A percentile compares a stretch with the other conserved stretches of the same genome.
Evolutionary conservation across 2,329 filamentous ascomycete genomes (phyloP).

Genomic region (Claviceps fusiformis): DNA sequence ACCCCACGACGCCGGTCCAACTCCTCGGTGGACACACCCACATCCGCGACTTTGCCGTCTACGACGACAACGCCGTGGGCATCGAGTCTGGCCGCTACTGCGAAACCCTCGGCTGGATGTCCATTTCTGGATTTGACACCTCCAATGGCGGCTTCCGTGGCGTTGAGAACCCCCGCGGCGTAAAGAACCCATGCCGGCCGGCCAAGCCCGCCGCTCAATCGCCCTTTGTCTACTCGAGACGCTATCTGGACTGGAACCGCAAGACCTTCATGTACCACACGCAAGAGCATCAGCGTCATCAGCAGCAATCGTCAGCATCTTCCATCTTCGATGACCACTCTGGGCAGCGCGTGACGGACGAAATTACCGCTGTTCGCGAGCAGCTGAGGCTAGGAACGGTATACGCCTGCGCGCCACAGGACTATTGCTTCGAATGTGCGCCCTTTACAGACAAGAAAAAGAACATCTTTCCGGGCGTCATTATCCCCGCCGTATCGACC

Average conservation of each 20-base stretch:
- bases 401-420: conserved; percentile 46
- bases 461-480: conserved; percentile 39
- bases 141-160: conserved; percentile 28
- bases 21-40: conserved; percentile 53
- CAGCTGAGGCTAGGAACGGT: conserved; percentile 40
- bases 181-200: conserved; percentile 25
- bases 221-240: conserved; percentile 36
- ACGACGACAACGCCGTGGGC: conserved; percentile 46
- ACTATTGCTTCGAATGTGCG: conserved; percentile 43
- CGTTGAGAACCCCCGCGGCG: conserved; percentile 21
- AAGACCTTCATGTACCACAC: conserved; percentile 52
- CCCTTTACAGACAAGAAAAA: conserved; percentile 37
- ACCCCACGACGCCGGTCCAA: conserved; percentile 46
- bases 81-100: conserved; percentile 53
- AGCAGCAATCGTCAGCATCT: conserved; percentile 10
- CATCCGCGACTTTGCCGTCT: conserved; percentile 50
- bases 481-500: conserved; percentile 35
- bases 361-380: conserved; percentile 36
- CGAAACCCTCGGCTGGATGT: conserved; percentile 54
- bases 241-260: conserved; percentile 57
- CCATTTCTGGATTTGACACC: conserved; percentile 44
- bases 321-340: neutral
- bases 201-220: conserved; percentile 24
- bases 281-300: conserved; percentile 6
- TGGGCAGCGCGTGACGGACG: conserved; percentile 30